phyloP scores from a whole-genome alignment of 768 basidiomycete genomes.

The Mycena venus region DNA sequence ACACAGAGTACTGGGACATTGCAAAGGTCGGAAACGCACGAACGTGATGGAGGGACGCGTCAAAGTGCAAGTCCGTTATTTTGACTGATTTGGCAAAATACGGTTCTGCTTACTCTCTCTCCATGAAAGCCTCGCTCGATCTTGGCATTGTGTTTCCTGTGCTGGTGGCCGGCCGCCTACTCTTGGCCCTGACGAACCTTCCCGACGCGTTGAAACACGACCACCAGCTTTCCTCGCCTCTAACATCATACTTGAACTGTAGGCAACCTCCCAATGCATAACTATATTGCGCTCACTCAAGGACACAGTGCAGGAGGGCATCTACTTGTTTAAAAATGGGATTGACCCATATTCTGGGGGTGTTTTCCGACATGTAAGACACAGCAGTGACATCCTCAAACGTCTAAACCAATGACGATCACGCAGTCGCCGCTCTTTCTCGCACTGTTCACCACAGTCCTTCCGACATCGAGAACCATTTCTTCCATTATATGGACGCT shows the following conservation, averaged over 20 bases:
- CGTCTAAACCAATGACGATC: constrained; percentile 11
- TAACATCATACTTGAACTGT: constrained; percentile 87
- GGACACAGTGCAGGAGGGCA: constrained; percentile 86
- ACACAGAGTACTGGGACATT: constrained; percentile 64
- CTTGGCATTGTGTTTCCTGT: constrained; percentile 47
- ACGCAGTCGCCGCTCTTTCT: constrained; percentile 85
- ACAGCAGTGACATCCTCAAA: background rate
- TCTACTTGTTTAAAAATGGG: constrained; percentile 83
- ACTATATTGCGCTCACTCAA: constrained; percentile 28
- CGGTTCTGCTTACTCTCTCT: background rate
- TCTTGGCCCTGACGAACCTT: constrained; percentile 65
- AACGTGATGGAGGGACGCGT: constrained; percentile 15
- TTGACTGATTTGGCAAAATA: background rate
- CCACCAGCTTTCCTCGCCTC: constrained; percentile 83
- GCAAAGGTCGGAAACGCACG: background rate
- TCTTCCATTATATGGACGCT: constrained; percentile 78
- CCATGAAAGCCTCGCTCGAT: constrained; percentile 18
- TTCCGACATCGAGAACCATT: constrained; percentile 64
- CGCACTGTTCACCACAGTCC: constrained; percentile 77
- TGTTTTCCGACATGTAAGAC: constrained; percentile 84
- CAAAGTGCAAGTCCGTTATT: background rate
- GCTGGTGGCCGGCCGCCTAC: constrained; percentile 63
- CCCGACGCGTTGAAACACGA: constrained; percentile 71
- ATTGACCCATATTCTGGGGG: constrained; percentile 92
- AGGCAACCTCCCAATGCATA: constrained; percentile 45